Evolutionary conservation across 2,329 filamentous ascomycete species (phyloP).

Genomic region (Paecilomyces sp.): DNA sequence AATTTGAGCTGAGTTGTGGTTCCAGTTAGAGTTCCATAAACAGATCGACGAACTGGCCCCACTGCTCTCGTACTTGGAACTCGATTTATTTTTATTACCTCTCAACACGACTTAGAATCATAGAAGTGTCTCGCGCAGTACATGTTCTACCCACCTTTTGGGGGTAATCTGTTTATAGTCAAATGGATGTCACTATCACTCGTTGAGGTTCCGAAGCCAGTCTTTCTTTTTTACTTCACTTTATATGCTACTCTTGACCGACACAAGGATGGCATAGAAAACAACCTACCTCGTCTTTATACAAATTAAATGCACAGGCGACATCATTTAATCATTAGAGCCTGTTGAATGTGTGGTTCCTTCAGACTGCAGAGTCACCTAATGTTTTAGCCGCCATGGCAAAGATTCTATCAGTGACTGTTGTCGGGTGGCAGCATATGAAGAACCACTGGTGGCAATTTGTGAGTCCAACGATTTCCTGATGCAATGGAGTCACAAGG

Average conservation of each 20-base stretch:
- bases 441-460: slow-evolving; percentile 36
- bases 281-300: neutral
- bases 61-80: too few relatives aligned
- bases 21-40: too few relatives aligned
- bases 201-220: neutral
- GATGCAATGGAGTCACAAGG: neutral
- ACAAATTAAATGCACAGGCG: neutral
- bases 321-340: too few relatives aligned
- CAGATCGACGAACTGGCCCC: too few relatives aligned
- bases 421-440: slow-evolving; percentile 30
- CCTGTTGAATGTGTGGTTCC: too few relatives aligned
- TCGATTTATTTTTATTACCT: too few relatives aligned
- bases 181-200: neutral
- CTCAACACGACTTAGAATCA: neutral
- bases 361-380: too few relatives aligned
- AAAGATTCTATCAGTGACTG: slow-evolving; percentile 18
- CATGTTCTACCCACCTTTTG: neutral
- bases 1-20: too few relatives aligned
- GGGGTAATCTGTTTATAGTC: neutral
- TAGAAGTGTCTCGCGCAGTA: neutral
- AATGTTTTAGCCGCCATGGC: slow-evolving; percentile 16
- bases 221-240: neutral
- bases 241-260: neutral
- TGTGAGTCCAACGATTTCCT: slow-evolving; percentile 19
- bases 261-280: neutral